phyloP scores from a whole-genome alignment of 768 basidiomycete genomes.

The Kwoniella dejecticola region DNA sequence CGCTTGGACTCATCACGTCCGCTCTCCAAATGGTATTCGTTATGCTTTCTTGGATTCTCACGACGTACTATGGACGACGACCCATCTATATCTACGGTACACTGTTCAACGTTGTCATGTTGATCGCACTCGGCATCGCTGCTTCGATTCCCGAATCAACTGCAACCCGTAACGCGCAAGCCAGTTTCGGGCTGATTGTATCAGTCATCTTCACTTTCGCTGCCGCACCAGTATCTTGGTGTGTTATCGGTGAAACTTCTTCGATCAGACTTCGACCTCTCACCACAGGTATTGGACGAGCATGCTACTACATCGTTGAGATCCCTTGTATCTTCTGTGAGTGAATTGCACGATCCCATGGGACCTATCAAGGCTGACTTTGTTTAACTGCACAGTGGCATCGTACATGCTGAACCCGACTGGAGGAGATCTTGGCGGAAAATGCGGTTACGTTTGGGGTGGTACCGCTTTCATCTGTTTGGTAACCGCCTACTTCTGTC shows the following conservation, averaged over 20 bases:
- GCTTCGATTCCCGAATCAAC: conserved; percentile 31
- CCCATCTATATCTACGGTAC: conserved; percentile 49
- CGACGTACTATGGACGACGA: conserved; percentile 47
- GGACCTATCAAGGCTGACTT: conserved; percentile 9
- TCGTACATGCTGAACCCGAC: conserved; percentile 49
- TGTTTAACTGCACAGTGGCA: conserved; percentile 19
- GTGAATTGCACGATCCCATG: no score
- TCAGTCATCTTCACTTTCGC: conserved; percentile 42
- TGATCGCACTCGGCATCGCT: conserved; percentile 44
- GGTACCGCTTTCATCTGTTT: conserved; percentile 29
- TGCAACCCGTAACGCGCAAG: conserved; percentile 37
- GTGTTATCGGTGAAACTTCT: conserved; percentile 44
- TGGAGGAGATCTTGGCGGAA: conserved; percentile 38
- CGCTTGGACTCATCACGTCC: conserved; percentile 48
- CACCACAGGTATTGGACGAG: conserved; percentile 48
- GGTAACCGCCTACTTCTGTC: conserved; percentile 42
- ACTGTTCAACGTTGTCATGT: conserved; percentile 37
- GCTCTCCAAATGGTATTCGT: conserved; percentile 38
- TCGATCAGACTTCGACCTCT: conserved; percentile 42
- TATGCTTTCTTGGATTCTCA: conserved; percentile 41
- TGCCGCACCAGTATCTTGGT: conserved; percentile 38
- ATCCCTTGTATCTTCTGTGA: conserved; percentile 43
- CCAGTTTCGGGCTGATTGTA: conserved; percentile 42
- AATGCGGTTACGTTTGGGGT: conserved; percentile 46
- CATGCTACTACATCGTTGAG: conserved; percentile 47